Base-by-base conservation (phyloP, 768 basidiomycete genomes). In the Tylopilus sp. region DNA sequence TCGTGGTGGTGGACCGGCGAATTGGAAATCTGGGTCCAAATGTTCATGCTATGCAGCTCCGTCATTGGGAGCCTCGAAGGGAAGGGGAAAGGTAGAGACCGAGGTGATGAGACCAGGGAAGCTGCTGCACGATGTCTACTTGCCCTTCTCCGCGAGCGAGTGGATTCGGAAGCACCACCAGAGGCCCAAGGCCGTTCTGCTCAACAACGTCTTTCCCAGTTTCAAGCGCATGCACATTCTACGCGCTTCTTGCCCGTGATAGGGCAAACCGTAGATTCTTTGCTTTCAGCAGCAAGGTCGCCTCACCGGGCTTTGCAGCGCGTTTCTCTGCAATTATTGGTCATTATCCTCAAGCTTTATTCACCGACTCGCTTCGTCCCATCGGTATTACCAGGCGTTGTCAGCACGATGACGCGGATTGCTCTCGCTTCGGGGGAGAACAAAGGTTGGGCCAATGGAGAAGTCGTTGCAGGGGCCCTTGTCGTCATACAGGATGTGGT, bases 1-100 rank as follows among this genome's bases (percentile, higher is more conserved):
- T 72, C 76, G n/a, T 92, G 90, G 86, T 94, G 92, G 90, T 90
- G 89, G 88, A 74, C 75, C 19, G 85, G 86, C 64, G 89, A 91
- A 42, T 45, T 81, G 33, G 75, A 75, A 49, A 69, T 83, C 25
- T 95, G 93, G 93, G 85, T 88, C 63, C 92, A 97, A 63, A 72
- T 93, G 24, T 90, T 95, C 67, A 87, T 85, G 75, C 74, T 92
- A 16, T 86, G 77, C 57, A 80, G 81, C 31, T 79, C 85, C 16
- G 74, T 87, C 29, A 67, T 89, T 7, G 84, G 84, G 19, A 79
- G 82, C 14, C 72, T 87, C 10, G 86, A 84, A 50, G 76, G 74
- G 22, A 90, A 83, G 66, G 84, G 79, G n/a, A 88, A 85, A 63
- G 78, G 70, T 16, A 86, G 80, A 64, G 76, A 74, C 30, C 77